Percentiles rank a stretch among this genome's conserved stretches.
phyloP scores from a whole-genome alignment of 345 rosid species.

The Boechera divaricarpa region DNA sequence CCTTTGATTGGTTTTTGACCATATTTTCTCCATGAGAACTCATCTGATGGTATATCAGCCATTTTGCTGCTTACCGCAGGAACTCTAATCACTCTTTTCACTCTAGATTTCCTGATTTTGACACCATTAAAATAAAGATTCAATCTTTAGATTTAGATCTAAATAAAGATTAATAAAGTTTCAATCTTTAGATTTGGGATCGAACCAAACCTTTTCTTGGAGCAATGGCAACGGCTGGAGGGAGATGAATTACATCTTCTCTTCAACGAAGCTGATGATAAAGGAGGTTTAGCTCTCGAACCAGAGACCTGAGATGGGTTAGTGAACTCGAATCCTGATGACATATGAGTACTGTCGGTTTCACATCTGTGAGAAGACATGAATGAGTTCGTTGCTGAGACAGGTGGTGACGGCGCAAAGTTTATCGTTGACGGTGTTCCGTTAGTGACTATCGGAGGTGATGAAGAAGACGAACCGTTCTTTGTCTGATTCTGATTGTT shows the following conservation, averaged over 20 bases:
- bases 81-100: constrained; percentile 70
- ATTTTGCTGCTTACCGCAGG: constrained; percentile 83
- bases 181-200: constrained; percentile 5
- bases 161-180: background rate
- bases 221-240: constrained; percentile 86
- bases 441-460: constrained; percentile 12
- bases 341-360: constrained; percentile 61
- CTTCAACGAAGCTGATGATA: constrained; percentile 63
- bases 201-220: constrained; percentile 74
- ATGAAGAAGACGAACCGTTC: constrained; percentile 36
- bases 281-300: constrained; percentile 73
- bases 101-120: constrained; percentile 66
- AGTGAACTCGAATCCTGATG: constrained; percentile 73
- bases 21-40: constrained; percentile 93
- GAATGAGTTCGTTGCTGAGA: constrained; percentile 70
- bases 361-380: constrained; percentile 80
- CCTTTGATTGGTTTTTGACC: constrained; percentile 99
- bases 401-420: constrained; percentile 57
- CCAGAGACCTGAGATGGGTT: constrained; percentile 59
- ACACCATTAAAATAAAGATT: background rate
- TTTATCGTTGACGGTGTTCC: constrained; percentile 50
- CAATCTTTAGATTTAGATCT: constrained; percentile 24
- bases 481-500: constrained; percentile 39
- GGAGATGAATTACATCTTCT: constrained; percentile 80
- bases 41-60: constrained; percentile 95